Percentiles rank a stretch among this genome's conserved stretches.
These are phyloP conservation scores for Eutypella sp. DNA, from an alignment of 2,329 filamentous ascomycete species.

Conservation along the genomic window DNA sequence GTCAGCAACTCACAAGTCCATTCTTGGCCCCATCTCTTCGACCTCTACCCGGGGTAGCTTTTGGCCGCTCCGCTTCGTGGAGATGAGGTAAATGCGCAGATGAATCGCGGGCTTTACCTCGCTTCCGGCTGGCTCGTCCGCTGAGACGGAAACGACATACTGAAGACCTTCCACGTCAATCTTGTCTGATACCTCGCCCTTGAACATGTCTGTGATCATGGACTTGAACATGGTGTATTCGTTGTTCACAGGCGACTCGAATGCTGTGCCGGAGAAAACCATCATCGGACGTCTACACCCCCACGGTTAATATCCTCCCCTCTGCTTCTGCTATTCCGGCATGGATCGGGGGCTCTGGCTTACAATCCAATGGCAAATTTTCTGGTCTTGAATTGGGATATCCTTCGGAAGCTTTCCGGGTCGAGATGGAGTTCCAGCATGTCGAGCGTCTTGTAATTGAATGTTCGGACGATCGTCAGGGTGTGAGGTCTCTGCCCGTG, in stretches of 20 bases:
- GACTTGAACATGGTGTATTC: constrained; percentile 84
- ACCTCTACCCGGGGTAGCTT: constrained; percentile 86
- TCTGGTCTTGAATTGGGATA: constrained; percentile 70
- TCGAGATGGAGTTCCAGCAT: constrained; percentile 91
- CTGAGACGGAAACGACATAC: constrained; percentile 79
- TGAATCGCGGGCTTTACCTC: constrained; percentile 53
- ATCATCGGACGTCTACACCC: constrained; percentile 67
- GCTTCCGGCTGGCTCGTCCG: constrained; percentile 54
- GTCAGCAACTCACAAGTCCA: constrained; percentile 51
- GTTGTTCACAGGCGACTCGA: constrained; percentile 74
- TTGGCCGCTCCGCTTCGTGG: constrained; percentile 81
- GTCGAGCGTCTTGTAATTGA: constrained; percentile 82
- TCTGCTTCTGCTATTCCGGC: neutral
- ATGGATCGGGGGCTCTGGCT: neutral
- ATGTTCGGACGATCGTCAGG: constrained; percentile 77
- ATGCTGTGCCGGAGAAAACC: constrained; percentile 82
- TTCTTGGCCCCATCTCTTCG: constrained; percentile 90
- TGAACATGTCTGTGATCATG: constrained; percentile 86
- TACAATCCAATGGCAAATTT: constrained; percentile 70
- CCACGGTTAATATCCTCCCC: neutral
- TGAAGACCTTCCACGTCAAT: constrained; percentile 94
- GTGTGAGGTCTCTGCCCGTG: constrained; percentile 92
- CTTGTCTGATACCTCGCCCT: constrained; percentile 69
- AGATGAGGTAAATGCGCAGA: constrained; percentile 78
- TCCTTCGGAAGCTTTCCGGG: constrained; percentile 62